These are phyloP conservation scores for Pseudocercospora musae DNA, from an alignment of 2,329 filamentous ascomycete species.

Conservation along the genomic window DNA sequence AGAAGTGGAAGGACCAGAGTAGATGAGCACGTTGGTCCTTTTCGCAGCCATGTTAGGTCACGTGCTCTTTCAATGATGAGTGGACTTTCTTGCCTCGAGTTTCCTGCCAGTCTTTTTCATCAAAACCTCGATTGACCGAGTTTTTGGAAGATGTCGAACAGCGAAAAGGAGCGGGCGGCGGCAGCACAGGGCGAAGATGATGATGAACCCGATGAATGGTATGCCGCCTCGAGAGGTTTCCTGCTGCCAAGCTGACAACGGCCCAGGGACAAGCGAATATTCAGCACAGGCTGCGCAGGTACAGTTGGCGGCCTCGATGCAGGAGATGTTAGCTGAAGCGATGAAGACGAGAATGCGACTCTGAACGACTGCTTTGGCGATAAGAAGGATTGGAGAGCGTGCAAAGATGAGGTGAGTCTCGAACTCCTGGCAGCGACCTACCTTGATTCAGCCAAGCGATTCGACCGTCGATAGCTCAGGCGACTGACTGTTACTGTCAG, in stretches of 20 bases:
- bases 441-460: not conserved
- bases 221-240: slow-evolving; percentile 35
- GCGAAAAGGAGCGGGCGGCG: slow-evolving; percentile 25
- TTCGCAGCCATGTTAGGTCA: slow-evolving; percentile 42
- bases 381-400: slow-evolving; percentile 92
- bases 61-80: slow-evolving; percentile 14
- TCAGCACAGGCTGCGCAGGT: slow-evolving; percentile 93
- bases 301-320: slow-evolving; percentile 11
- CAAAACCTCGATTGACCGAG: not conserved
- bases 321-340: slow-evolving; percentile 2
- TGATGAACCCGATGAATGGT: slow-evolving; percentile 97
- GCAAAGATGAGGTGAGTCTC: slow-evolving; percentile 74
- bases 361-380: slow-evolving; percentile 96
- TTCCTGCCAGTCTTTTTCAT: not conserved
- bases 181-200: slow-evolving; percentile 53
- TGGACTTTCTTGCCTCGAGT: not conserved
- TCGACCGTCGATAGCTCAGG: not conserved
- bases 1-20: slow-evolving; percentile 83
- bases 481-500: slow-evolving; percentile 47
- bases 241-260: slow-evolving; percentile 2
- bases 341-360: slow-evolving; percentile 75
- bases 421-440: slow-evolving; percentile 1
- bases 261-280: slow-evolving; percentile 91
- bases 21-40: slow-evolving; percentile 88
- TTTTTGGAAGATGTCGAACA: slow-evolving; percentile 29